These are phyloP conservation scores for Xylariaceae sp. DNA, from an alignment of 2,329 filamentous ascomycete genomes.

Conservation along the genomic window DNA sequence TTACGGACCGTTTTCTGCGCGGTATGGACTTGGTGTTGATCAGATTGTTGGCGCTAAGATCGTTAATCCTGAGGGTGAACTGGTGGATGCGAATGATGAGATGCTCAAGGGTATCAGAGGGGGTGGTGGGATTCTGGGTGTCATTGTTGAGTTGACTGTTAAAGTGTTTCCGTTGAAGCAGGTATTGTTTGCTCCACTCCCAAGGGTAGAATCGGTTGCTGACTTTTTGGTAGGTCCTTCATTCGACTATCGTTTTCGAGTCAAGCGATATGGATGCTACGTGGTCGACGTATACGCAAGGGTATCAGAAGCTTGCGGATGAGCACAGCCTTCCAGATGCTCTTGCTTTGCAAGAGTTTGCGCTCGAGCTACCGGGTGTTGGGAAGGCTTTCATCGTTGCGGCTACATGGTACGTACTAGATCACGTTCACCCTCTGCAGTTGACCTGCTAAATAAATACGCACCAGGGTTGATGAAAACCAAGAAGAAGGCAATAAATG, in stretches of 20 bases:
- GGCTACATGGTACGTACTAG: background rate
- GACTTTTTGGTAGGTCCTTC: slow-evolving; percentile 28
- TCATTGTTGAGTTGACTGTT: slow-evolving; percentile 38
- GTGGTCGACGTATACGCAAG: slow-evolving; percentile 1
- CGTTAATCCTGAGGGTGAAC: slow-evolving; percentile 34
- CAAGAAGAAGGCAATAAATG: background rate
- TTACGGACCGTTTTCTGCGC: slow-evolving; percentile 29
- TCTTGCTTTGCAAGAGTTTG: background rate
- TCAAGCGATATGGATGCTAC: slow-evolving; percentile 26
- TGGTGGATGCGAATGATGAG: slow-evolving; percentile 35
- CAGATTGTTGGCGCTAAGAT: slow-evolving; percentile 36
- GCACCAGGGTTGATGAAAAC: background rate
- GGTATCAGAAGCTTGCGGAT: background rate
- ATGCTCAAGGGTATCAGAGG: slow-evolving; percentile 38
- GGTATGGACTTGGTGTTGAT: slow-evolving; percentile 35
- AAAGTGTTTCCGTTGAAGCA: slow-evolving; percentile 35
- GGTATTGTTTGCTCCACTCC: slow-evolving; percentile 17
- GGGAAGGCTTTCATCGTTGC: background rate
- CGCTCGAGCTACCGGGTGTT: background rate
- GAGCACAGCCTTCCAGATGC: background rate
- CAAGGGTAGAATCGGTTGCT: too few relatives aligned
- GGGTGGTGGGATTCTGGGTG: slow-evolving; percentile 36
- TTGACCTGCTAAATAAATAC: too few relatives aligned
- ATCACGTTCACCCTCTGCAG: too few relatives aligned
- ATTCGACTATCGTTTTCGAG: slow-evolving; percentile 30